A percentile compares a stretch with the other conserved stretches of the same genome.
These are phyloP conservation scores for Backusella psychrophila DNA, from an alignment of 192 early-diverging fungal genomes.

Conservation along the genomic window DNA sequence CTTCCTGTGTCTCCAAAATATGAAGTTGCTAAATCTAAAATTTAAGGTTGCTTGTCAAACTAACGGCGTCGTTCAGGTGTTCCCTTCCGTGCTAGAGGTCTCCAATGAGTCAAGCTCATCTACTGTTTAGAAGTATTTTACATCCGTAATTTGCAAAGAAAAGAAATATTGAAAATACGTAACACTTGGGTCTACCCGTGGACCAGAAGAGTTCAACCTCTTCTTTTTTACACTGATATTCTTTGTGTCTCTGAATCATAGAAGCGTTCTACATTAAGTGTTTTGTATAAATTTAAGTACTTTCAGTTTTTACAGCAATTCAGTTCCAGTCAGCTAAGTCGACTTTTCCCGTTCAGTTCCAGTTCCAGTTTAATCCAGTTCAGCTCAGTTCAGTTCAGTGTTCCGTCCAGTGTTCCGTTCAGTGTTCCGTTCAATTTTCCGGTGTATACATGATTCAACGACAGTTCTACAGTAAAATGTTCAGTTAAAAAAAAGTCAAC, in stretches of 20 bases:
- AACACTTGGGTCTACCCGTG: slow-evolving; percentile 1
- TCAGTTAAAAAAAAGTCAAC: background rate
- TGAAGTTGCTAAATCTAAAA: no score
- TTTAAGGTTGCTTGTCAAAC: background rate
- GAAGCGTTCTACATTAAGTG: background rate
- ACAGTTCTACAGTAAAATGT: background rate
- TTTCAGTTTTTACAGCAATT: background rate
- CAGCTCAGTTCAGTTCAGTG: background rate
- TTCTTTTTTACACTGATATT: slow-evolving; percentile 6
- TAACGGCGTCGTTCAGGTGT: background rate
- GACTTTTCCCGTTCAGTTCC: background rate
- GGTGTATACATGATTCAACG: background rate
- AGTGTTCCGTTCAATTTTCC: background rate
- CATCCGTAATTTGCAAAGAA: slow-evolving; percentile 1
- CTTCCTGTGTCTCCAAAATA: background rate
- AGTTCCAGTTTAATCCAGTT: background rate
- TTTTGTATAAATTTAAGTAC: background rate
- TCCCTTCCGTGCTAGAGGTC: background rate
- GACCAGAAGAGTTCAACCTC: slow-evolving; percentile 4
- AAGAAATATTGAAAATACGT: background rate
- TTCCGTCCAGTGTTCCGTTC: background rate
- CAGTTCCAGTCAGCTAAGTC: background rate
- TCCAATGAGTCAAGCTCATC: background rate
- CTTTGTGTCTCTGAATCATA: background rate
- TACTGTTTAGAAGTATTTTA: background rate